Base-by-base conservation (phyloP, 345 rosid genomes). In the Rhizophora apiculata region DNA sequence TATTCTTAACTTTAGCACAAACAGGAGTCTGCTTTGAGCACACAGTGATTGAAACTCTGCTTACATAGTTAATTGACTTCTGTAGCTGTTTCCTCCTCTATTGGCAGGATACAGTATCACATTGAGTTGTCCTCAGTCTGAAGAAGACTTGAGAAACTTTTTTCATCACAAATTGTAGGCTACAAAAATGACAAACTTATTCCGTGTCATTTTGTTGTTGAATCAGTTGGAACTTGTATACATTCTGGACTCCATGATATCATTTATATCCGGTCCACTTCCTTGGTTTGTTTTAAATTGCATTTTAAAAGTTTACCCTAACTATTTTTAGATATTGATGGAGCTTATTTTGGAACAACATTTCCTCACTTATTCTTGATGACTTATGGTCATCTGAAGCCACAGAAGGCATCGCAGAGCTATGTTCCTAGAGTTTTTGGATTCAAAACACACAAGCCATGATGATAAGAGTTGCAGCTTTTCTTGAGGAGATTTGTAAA, bases 361-460 rank as follows among this genome's bases (percentile, higher is more conserved):
- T 94, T 94, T 78, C 95, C 98, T 58, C 93, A 94, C 84, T 82
- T 94, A 72, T 94, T 91, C 79, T 73, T 94, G 76, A 85, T 94
- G 98, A 85, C 95, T 6, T 83, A 91, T 34, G 93, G 91, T 51
- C 93, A 91, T 82, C 86, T 94, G 73, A 94, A 91, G 85, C 98
- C 97, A 30, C 98, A 86, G 62, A 91, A 79, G 72, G 83, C 91
- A 20, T 69, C 82, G 2, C 98, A 94, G 85, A 89, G 79, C 78
- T 94, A 94, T 73, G 89, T 85, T 57, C 96, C 95, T 55, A 85
- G 96, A 86, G 98, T 94, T 64, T 94, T 91, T 78, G 98, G 98
- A 63, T 94, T 87, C 84, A 94, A 91, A 86, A 52, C 91, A 65
- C 96, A 91, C 86, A 89, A 82, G 85, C 85, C 88, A 54, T 89